Conservation (phyloP, 495 filamentous ascomycete species). For the Jackrogersella minutella region DNA sequence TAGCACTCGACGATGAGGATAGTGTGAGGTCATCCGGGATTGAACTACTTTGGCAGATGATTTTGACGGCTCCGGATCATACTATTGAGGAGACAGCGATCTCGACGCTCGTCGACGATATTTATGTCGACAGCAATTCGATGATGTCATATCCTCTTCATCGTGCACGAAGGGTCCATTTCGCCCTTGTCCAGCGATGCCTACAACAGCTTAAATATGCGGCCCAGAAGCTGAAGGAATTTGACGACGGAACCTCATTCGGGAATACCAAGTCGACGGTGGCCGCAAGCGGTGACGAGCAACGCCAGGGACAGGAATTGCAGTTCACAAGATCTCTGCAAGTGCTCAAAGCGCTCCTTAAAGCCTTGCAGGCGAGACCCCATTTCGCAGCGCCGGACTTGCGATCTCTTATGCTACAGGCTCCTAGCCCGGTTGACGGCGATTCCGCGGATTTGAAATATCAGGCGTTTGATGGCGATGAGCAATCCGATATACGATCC, state of each 20-base stretch:
- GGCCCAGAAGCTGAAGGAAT: constrained; percentile 66
- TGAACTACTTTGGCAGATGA: constrained; percentile 84
- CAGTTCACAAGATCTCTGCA: constrained; percentile 72
- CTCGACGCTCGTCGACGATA: constrained; percentile 68
- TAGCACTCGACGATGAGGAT: constrained; percentile 54
- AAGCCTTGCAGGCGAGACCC: constrained; percentile 54
- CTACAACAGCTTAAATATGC: constrained; percentile 75
- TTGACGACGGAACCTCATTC: constrained; percentile 50
- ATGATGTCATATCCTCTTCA: constrained; percentile 54
- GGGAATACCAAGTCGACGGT: constrained; percentile 61
- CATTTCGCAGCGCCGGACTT: constrained; percentile 60
- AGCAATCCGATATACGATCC: constrained; percentile 62
- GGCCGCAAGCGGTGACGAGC: constrained; percentile 52
- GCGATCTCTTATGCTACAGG: constrained; percentile 50
- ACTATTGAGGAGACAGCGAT: constrained; percentile 76
- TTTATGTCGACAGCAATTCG: constrained; percentile 69
- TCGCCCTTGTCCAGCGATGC: constrained; percentile 79
- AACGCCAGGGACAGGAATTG: constrained; percentile 61
- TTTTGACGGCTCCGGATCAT: constrained; percentile 72
- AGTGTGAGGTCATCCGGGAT: constrained; percentile 61
- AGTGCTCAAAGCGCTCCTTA: constrained; percentile 57
- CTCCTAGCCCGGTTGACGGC: constrained; percentile 57
- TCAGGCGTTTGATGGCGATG: constrained; percentile 72
- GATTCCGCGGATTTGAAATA: constrained; percentile 73
- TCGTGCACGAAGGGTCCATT: constrained; percentile 69